Evolutionary conservation across 169 alveolate species (phyloP).

Genomic region (Eimeria maxima): DNA sequence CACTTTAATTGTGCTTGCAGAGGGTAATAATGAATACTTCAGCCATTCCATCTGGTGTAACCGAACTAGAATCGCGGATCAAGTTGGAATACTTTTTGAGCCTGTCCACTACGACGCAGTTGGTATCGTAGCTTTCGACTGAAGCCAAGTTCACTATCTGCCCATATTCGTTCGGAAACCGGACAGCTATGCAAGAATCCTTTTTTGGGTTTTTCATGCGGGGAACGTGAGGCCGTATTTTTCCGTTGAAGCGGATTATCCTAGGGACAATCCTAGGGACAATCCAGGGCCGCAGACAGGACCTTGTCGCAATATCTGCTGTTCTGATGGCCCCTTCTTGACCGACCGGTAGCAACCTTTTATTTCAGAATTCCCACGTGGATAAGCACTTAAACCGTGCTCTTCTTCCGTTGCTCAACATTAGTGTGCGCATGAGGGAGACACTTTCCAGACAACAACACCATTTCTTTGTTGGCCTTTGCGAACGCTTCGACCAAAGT

Average conservation of each 20-base stretch:
- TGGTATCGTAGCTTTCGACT: neutral
- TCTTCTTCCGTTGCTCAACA: too few species aligned
- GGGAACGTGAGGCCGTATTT: neutral
- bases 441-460: too few species aligned
- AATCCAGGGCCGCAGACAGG: too few species aligned
- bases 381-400: too few species aligned
- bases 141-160: neutral
- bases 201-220: neutral
- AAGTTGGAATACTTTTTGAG: neutral
- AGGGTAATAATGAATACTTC: neutral
- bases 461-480: too few species aligned
- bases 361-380: too few species aligned
- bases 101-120: neutral
- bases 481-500: too few species aligned
- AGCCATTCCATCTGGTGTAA: neutral
- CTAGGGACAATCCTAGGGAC: neutral
- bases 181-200: neutral
- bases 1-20: neutral
- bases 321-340: too few species aligned
- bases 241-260: neutral
- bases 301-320: too few species aligned
- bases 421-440: too few species aligned
- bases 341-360: too few species aligned
- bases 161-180: neutral
- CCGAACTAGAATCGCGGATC: neutral